phyloP scores from a whole-genome alignment of 1,139 yeast species.

The Zygosaccharomyces sapae region DNA sequence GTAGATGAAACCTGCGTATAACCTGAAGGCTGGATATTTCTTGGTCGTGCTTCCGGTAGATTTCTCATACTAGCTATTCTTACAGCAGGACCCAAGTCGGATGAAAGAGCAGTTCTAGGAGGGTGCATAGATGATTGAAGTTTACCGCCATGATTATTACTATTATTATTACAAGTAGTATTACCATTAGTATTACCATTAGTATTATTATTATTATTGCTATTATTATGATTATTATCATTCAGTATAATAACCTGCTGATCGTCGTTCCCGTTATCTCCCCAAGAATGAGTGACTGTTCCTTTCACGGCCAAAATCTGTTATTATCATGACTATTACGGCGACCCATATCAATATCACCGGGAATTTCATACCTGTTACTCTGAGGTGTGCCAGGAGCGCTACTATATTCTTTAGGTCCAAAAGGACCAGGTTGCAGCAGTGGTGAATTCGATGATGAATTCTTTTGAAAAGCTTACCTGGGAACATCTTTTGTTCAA shows the following conservation, averaged over 20 bases:
- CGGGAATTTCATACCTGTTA: conserved; percentile 5
- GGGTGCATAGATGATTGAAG: conserved; percentile 3
- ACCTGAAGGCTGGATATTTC: conserved; percentile 7
- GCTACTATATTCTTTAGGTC: conserved; percentile 10
- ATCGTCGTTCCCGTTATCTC: conserved; percentile 22
- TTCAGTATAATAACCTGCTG: conserved; percentile 30
- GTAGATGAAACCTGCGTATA: conserved; percentile 8
- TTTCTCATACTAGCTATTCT: conserved; percentile 14
- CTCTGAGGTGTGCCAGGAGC: conserved; percentile 17
- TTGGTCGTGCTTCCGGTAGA: conserved; percentile 8
- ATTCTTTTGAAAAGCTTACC: conserved; percentile 31
- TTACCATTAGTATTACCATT: no score
- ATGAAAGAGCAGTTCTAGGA: conserved; percentile 1
- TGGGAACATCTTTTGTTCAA: conserved; percentile 30
- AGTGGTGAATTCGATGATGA: conserved; percentile 17
- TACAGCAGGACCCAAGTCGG: conserved; percentile 17
- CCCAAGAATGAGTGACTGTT: conserved; percentile 42
- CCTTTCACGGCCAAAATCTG: conserved; percentile 38
- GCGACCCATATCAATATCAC: conserved; percentile 1
- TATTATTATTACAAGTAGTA: no score
- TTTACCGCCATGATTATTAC: not conserved
- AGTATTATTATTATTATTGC: not conserved
- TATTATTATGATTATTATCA: conserved; percentile 7
- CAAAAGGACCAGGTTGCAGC: conserved; percentile 10
- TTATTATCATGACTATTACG: conserved; percentile 9